Conservation (phyloP, 2,329 filamentous ascomycete species). For the Calonectria pseudoreteaudii region DNA sequence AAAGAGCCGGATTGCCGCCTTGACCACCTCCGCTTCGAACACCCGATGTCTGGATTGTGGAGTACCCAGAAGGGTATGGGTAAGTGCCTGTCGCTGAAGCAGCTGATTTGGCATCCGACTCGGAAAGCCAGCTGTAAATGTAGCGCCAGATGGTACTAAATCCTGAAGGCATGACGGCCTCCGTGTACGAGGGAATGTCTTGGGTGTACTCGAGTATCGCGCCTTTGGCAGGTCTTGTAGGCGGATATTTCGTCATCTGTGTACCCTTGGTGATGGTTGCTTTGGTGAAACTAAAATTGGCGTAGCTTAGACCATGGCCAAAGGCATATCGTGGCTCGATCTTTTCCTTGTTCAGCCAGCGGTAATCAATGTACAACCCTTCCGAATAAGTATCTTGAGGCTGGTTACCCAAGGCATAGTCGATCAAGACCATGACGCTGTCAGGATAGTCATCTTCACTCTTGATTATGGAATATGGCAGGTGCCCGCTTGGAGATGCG, state of each 20-base stretch:
- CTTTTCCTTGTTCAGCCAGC: conserved; percentile 82
- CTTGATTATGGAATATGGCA: conserved; percentile 90
- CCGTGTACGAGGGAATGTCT: conserved; percentile 63
- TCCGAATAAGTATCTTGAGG: conserved; percentile 88
- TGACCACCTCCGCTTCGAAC: conserved; percentile 73
- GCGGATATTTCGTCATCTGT: conserved; percentile 54
- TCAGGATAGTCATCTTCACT: conserved; percentile 78
- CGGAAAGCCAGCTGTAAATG: conserved; percentile 75
- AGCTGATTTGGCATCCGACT: conserved; percentile 53
- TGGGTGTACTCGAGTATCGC: conserved; percentile 61
- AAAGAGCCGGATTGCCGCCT: conserved; percentile 76
- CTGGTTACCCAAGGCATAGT: conserved; percentile 66
- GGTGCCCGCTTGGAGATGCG: conserved; percentile 79
- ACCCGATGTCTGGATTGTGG: conserved; percentile 55
- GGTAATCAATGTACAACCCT: conserved; percentile 89
- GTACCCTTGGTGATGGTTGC: conserved; percentile 60
- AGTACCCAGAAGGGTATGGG: conserved; percentile 75
- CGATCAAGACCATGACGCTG: conserved; percentile 53
- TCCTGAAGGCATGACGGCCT: conserved; percentile 68
- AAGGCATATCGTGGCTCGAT: conserved; percentile 87
- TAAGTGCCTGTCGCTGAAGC: conserved; percentile 57
- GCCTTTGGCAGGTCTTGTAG: conserved; percentile 49
- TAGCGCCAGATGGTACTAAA: conserved; percentile 74
- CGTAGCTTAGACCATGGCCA: conserved; percentile 87
- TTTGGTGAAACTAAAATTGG: conserved; percentile 72